Percentiles rank a stretch among this genome's conserved stretches.
Evolutionary conservation across 352 stramenopile genomes (phyloP).

Genomic region (Phytophthora europaea): DNA sequence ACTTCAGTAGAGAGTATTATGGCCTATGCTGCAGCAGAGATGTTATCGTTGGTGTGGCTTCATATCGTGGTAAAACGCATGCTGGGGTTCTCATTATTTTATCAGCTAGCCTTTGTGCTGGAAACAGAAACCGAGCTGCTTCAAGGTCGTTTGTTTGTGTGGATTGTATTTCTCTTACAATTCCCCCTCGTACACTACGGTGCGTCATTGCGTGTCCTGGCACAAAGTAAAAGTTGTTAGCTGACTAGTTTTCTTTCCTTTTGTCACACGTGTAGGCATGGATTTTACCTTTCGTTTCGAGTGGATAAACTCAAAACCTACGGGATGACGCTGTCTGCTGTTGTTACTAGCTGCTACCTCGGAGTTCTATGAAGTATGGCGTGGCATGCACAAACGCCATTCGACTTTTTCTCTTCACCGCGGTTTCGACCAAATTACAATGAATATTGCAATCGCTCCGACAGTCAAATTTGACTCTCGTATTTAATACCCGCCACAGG

Average conservation of each 20-base stretch:
- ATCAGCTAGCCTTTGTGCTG: constrained; percentile 5
- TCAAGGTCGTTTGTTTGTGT: constrained; percentile 4
- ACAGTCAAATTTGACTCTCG: too few relatives aligned
- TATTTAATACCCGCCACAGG: too few relatives aligned
- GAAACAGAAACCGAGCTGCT: neutral
- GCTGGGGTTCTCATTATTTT: constrained; percentile 8
- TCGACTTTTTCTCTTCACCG: too few relatives aligned
- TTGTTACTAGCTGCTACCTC: too few relatives aligned
- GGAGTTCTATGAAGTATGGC: too few relatives aligned
- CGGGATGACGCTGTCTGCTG: too few relatives aligned
- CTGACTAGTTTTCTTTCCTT: neutral
- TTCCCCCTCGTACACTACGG: neutral
- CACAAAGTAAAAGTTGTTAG: neutral
- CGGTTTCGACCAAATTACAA: too few relatives aligned
- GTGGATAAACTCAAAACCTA: too few relatives aligned
- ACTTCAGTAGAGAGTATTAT: neutral
- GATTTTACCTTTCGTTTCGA: constrained; percentile 1
- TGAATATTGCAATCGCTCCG: too few relatives aligned
- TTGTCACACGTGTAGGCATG: neutral
- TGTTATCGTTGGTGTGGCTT: neutral
- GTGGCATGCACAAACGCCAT: too few relatives aligned
- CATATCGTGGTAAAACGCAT: constrained; percentile 6
- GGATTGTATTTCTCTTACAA: neutral
- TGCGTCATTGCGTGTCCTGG: neutral
- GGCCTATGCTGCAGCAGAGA: neutral